Percentiles rank a stretch among this genome's conserved stretches.
These are phyloP conservation scores for Asterochloris sp. DNA, from an alignment of 139 green algal species.

Conservation along the genomic window DNA sequence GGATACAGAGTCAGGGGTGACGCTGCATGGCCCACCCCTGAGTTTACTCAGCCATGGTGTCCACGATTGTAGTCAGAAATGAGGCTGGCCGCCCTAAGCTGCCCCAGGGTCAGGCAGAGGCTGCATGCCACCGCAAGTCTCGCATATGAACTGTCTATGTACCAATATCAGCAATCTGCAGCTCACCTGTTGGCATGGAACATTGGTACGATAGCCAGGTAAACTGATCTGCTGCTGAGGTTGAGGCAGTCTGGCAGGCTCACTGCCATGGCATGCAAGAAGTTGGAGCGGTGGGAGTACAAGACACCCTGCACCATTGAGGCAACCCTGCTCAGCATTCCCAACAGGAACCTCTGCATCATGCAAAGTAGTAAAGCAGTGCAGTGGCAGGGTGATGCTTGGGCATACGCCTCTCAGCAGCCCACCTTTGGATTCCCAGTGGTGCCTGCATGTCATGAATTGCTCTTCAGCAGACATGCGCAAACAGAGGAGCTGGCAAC, in stretches of 20 bases:
- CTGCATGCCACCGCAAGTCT: no score
- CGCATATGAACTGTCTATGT: no score
- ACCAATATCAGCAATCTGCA: no score
- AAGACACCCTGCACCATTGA: conserved; percentile 54
- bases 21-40: neutral
- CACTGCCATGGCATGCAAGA: conserved; percentile 59
- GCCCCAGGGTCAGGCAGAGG: no score
- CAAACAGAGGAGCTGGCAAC: no score
- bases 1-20: conserved; percentile 23
- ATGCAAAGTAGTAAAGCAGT: neutral
- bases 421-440: conserved; percentile 45
- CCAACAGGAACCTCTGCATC: neutral
- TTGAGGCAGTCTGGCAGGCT: conserved; percentile 40
- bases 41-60: neutral
- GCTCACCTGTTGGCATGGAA: conserved; percentile 56
- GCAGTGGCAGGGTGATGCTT: neutral
- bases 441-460: conserved; percentile 32
- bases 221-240: conserved; percentile 25
- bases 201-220: conserved; percentile 72
- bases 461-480: no score
- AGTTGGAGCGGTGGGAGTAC: conserved; percentile 74
- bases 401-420: neutral
- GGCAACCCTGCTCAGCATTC: no score
- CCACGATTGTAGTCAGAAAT: no score
- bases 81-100: no score